Percentiles rank a stretch among this genome's conserved stretches.
These are phyloP conservation scores for Eutrema salsugineum DNA, from an alignment of 441 rosid genomes.

Conservation along the genomic window DNA sequence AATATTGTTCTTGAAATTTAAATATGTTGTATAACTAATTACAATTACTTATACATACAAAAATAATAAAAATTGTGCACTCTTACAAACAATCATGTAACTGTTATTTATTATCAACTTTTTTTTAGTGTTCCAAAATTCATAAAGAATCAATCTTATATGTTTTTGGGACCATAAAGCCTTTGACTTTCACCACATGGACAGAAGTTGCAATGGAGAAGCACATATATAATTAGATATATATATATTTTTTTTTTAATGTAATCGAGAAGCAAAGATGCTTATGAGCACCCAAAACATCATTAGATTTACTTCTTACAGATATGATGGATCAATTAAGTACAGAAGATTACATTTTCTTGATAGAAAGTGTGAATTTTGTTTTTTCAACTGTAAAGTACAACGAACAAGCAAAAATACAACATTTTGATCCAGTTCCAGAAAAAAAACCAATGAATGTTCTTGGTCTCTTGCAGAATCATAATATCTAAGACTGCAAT, in stretches of 20 bases:
- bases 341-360: conserved; percentile 1
- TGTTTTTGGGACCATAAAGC: neutral
- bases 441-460: conserved; percentile 3
- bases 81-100: neutral
- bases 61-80: neutral
- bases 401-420: conserved; percentile 23
- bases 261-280: neutral
- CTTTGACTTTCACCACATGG: neutral
- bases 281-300: neutral
- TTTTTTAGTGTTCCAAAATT: neutral
- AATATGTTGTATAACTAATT: neutral
- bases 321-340: conserved; percentile 17
- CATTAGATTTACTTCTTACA: conserved; percentile 18
- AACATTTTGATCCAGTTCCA: conserved; percentile 12
- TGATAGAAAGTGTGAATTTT: neutral
- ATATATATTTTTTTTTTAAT: too few species aligned
- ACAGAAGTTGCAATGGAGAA: neutral
- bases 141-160: neutral
- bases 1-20: neutral
- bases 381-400: neutral
- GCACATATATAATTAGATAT: too few species aligned
- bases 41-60: neutral
- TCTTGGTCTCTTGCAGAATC: conserved; percentile 14
- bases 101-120: too few species aligned
- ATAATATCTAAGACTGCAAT: neutral